These are phyloP conservation scores for Pelargonium myrrhifolium DNA, from an alignment of 441 rosid genomes.

Conservation along the genomic window DNA sequence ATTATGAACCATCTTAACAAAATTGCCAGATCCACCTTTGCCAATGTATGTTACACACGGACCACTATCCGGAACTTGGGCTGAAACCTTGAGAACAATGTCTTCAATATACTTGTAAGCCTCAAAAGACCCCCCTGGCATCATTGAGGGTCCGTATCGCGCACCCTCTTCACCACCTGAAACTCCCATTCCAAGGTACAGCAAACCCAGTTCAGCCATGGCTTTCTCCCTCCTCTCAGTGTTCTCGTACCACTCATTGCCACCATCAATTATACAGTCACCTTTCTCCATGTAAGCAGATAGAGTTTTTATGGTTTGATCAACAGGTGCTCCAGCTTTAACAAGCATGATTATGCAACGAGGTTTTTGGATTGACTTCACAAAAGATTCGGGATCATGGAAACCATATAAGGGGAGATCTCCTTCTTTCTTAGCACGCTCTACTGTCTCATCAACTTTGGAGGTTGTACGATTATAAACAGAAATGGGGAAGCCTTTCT, in stretches of 20 bases:
- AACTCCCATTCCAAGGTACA: slow-evolving; percentile 94
- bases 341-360: slow-evolving; percentile 90
- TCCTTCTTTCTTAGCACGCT: slow-evolving; percentile 81
- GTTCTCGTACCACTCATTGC: slow-evolving; percentile 94
- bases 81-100: slow-evolving; percentile 85
- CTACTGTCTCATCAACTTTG: slow-evolving; percentile 81
- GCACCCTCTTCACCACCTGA: slow-evolving; percentile 98
- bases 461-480: slow-evolving; percentile 83
- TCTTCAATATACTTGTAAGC: slow-evolving; percentile 82
- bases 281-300: slow-evolving; percentile 76
- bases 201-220: slow-evolving; percentile 61
- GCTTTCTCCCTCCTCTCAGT: slow-evolving; percentile 86
- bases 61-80: slow-evolving; percentile 89
- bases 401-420: slow-evolving; percentile 71
- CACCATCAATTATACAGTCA: slow-evolving; percentile 88
- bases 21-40: slow-evolving; percentile 88
- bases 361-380: slow-evolving; percentile 75
- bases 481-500: slow-evolving; percentile 94
- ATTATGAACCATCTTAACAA: slow-evolving; percentile 90
- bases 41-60: slow-evolving; percentile 84
- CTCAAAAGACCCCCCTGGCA: slow-evolving; percentile 95
- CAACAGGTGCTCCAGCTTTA: slow-evolving; percentile 90
- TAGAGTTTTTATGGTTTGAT: slow-evolving; percentile 76
- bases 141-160: slow-evolving; percentile 80
- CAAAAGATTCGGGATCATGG: slow-evolving; percentile 76